Evolutionary conservation across 2,329 filamentous ascomycete species (phyloP), one percentile per base, ranked within the genome.

Genomic region (Sclerotinia minor): DNA sequence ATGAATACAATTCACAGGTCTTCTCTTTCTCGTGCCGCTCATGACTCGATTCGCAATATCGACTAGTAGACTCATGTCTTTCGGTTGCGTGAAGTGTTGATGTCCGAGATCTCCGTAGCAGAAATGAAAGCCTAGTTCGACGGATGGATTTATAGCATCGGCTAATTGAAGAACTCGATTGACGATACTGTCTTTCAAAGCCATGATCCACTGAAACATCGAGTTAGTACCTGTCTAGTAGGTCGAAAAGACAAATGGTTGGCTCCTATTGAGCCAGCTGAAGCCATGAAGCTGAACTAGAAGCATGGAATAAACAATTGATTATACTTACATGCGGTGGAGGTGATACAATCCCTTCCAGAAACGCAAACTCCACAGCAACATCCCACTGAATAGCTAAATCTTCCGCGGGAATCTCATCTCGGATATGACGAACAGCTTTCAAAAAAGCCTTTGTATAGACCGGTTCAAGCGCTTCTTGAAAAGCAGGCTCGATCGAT

Each of bases 21-120:
- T 75, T 7, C 74, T 67, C 2, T 78, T 69, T 2, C 67, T 61
- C 6, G 73, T 65, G 17, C 75, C 69, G 24, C 81, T 70, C 1
- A 69, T 72, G 17, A 66, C 24, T 59, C 29, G 38, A 52, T 79
- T 79, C 5, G 76, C 78, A 29, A 82, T 69, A 17, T 80, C 77
- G 6, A 81, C 79, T 41, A 79, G 47, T 1, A 77, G 38, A 0
- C 67, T 71, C 15, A 66, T 69, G 26, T 74, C 71, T 19, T 68
- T 73, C 0, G 82, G 81, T 65, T 83, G 78, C n/a, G 79, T 68
- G 69, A 80, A 82, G 71, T 82, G 81, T 61, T 74, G 72, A 71
- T 83, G 81, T 1, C 75, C 72, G 5, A 80, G 74, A 69, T 83
- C 81, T 17, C 81, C 82, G 70, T 83, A 83, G 73, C 82, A 83